phyloP scores from a whole-genome alignment of 2,329 filamentous ascomycete species.

The Celoporthe dispersa region DNA sequence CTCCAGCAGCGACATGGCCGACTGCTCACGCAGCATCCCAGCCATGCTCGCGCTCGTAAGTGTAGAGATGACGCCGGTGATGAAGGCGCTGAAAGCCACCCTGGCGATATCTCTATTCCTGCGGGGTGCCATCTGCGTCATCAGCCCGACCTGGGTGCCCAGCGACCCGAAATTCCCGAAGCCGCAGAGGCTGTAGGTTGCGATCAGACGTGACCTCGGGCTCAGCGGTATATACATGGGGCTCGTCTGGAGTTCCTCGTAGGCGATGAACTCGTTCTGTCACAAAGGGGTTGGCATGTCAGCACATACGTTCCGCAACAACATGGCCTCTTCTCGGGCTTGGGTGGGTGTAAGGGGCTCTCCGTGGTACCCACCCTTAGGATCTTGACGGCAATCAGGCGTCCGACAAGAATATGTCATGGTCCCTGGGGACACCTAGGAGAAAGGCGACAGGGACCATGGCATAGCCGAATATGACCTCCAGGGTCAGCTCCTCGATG shows the following conservation, averaged over 20 bases:
- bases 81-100: slow-evolving; percentile 75
- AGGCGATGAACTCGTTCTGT: slow-evolving; percentile 80
- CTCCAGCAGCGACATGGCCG: slow-evolving; percentile 3
- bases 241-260: slow-evolving; percentile 55
- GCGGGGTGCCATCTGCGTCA: slow-evolving; percentile 77
- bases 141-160: slow-evolving; percentile 87
- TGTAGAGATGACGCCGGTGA: slow-evolving; percentile 79
- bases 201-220: slow-evolving; percentile 76
- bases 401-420: slow-evolving; percentile 72
- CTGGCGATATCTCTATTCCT: slow-evolving; percentile 75
- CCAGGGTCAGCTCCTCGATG: slow-evolving; percentile 71
- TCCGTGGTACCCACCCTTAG: slow-evolving; percentile 50
- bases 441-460: slow-evolving; percentile 80
- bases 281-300: background rate
- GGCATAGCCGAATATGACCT: slow-evolving; percentile 77
- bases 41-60: slow-evolving; percentile 79
- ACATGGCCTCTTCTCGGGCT: too few relatives aligned
- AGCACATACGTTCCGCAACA: background rate
- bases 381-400: slow-evolving; percentile 80
- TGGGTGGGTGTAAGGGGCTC: too few relatives aligned
- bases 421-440: slow-evolving; percentile 72
- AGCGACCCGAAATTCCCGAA: slow-evolving; percentile 88
- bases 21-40: slow-evolving; percentile 66
- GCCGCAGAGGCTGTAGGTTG: slow-evolving; percentile 82
- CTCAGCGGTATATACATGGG: slow-evolving; percentile 62